phyloP scores from a whole-genome alignment of 352 stramenopile genomes.

The Globisporangium radiosum region DNA sequence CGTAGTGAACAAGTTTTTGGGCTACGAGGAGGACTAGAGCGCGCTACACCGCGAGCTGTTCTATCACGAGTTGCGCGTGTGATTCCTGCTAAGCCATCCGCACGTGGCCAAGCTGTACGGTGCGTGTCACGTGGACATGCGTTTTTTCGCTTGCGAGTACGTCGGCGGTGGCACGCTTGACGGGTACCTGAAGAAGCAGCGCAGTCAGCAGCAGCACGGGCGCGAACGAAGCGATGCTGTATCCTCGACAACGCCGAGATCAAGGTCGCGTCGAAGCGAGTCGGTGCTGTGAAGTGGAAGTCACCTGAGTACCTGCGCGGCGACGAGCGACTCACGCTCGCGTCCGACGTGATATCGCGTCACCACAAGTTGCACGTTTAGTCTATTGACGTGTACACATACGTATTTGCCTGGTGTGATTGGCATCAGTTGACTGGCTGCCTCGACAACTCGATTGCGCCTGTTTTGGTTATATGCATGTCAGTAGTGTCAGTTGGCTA shows the following conservation, averaged over 20 bases:
- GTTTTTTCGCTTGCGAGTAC: constrained; percentile 2
- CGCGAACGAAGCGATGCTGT: not conserved
- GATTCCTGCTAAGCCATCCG: not conserved
- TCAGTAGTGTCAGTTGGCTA: not conserved
- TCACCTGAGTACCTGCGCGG: constrained; percentile 8
- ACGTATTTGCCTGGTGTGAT: not conserved
- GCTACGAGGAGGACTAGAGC: not conserved
- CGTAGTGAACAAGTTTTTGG: constrained; percentile 14
- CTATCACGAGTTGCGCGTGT: constrained; percentile 3
- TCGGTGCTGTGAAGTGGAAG: constrained; percentile 11
- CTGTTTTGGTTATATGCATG: too few species aligned
- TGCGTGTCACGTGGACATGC: not conserved
- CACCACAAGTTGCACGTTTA: not conserved
- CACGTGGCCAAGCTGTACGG: not conserved
- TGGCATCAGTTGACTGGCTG: too few species aligned
- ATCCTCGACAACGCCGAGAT: constrained; percentile 3
- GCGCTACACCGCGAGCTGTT: not conserved
- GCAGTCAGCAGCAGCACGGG: not conserved
- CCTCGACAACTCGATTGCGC: too few species aligned
- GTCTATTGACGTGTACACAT: not conserved
- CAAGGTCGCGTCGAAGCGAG: not conserved
- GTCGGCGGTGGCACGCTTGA: constrained; percentile 1
- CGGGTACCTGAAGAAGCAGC: not conserved
- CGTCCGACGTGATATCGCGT: constrained; percentile 9
- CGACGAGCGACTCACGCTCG: constrained; percentile 4